Base-by-base conservation (phyloP, 2,329 filamentous ascomycete species). In the Diaporthe sp. region DNA sequence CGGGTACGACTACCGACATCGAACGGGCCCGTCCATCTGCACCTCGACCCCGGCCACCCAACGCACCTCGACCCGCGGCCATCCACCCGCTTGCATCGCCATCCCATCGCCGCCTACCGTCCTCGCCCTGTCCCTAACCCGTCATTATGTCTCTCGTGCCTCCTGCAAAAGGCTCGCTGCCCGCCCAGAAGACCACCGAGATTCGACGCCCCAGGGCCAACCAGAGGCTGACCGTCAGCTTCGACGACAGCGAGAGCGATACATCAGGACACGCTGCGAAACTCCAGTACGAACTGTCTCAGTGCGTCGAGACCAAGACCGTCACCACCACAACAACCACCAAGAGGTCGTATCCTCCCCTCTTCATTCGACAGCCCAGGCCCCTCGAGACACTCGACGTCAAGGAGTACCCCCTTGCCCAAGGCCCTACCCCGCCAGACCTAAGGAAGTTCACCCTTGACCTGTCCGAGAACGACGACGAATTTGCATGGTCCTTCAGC, bases 241-340 rank as follows among this genome's bases (percentile, higher is more conserved):
- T 82, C 81, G 79, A 83, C 51, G 83, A 84, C 34, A 78, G 78
- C 62, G 79, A 81, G 22, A 79, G 78, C 49, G 77, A 77, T n/a
- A 78, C 79, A 4, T 74, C 78, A 9, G 76, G 78, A 25, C 78
- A 78, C 25, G 61, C 78, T 13, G 75, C 84, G 10, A 82, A 82
- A 46, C 81, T 87, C 72, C 89, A 90, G 79, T 89, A 92, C 78
- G 89, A 91, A 77, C 86, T 93, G 62, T 90, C 90, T 76, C 91
- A 93, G 80, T 92, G 90, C 79, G 90, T 93, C 80, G 91, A 93
- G 84, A 93, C 91, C 22, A 92, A 91, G 83, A 93, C 90, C 15
- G 92, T 98, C 77, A 98, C 96, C 1, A 98, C 96, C 0, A 98
- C 96, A 0, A 98, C 95, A 0, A 98, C 95, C 0, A 97, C 96